Conservation (phyloP, 2,329 filamentous ascomycete species). For the Beauveria scarabaeidicola region DNA sequence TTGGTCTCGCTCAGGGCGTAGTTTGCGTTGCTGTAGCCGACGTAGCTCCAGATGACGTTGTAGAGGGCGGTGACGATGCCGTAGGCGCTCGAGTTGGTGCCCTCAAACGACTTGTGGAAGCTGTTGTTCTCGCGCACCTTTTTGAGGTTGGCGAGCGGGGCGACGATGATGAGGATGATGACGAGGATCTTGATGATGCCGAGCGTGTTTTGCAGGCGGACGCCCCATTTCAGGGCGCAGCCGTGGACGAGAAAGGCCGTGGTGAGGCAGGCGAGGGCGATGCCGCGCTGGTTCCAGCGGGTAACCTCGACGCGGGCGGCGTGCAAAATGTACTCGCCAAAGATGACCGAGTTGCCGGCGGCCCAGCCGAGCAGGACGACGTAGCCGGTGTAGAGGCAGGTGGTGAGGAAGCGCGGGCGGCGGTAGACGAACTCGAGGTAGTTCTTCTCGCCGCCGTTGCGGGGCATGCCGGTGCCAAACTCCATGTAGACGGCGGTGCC, state of each 20-base stretch:
- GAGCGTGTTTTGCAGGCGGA: constrained; percentile 58
- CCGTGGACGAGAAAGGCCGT: constrained; percentile 58
- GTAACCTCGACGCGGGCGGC: constrained; percentile 53
- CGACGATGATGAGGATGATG: constrained; percentile 55
- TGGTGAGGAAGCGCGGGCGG: constrained; percentile 51
- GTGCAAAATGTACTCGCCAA: constrained; percentile 62
- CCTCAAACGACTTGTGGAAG: constrained; percentile 55
- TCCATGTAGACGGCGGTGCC: constrained; percentile 59
- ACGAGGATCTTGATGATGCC: constrained; percentile 59
- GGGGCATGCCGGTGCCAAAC: constrained; percentile 55
- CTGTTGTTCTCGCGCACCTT: constrained; percentile 52
- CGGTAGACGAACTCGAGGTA: constrained; percentile 58
- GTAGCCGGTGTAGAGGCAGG: constrained; percentile 52
- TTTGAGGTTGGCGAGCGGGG: constrained; percentile 52
- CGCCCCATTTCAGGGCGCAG: constrained; percentile 53
- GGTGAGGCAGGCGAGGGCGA: constrained; percentile 60
- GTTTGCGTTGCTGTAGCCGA: constrained; percentile 62
- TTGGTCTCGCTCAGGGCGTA: constrained; percentile 58
- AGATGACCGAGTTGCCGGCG: constrained; percentile 58
- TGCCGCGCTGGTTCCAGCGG: constrained; percentile 58
- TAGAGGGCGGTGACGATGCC: constrained; percentile 61
- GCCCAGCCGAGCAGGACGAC: constrained; percentile 58
- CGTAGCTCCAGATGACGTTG: constrained; percentile 64
- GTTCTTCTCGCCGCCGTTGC: constrained; percentile 59
- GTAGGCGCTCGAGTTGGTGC: constrained; percentile 57